phyloP scores from a whole-genome alignment of 2,329 filamentous ascomycete species.

The Sclerotinia subarctica region DNA sequence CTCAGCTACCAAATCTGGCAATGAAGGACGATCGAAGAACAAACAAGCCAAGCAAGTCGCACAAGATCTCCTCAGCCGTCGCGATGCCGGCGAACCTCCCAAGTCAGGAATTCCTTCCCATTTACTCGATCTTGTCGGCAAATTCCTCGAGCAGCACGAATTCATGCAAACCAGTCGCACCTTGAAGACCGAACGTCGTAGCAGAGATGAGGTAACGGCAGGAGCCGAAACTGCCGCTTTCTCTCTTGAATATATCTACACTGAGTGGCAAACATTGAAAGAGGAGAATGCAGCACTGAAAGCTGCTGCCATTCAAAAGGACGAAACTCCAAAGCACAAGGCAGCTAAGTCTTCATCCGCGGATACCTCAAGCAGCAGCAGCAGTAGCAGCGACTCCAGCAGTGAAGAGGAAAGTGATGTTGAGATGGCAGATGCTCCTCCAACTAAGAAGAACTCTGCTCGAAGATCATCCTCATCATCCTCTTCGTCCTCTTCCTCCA shows the following conservation, averaged over 20 bases:
- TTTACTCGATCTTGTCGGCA: constrained; percentile 63
- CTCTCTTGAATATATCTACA: constrained; percentile 40
- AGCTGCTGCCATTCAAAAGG: constrained; percentile 16
- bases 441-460: constrained; percentile 34
- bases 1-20: constrained; percentile 24
- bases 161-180: constrained; percentile 59
- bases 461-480: constrained; percentile 40
- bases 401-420: constrained; percentile 39
- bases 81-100: constrained; percentile 28
- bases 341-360: constrained; percentile 27
- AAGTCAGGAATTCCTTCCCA: constrained; percentile 51
- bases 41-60: constrained; percentile 36
- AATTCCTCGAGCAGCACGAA: constrained; percentile 64
- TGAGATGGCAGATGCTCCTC: constrained; percentile 38
- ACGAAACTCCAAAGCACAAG: constrained; percentile 26
- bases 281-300: constrained; percentile 21
- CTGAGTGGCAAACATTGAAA: constrained; percentile 42
- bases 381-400: constrained; percentile 32
- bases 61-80: constrained; percentile 34
- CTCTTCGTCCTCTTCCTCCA: constrained; percentile 40
- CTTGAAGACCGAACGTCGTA: constrained; percentile 60
- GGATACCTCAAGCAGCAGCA: constrained; percentile 32
- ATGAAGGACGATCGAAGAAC: constrained; percentile 26
- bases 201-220: constrained; percentile 39
- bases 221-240: constrained; percentile 44